These are phyloP conservation scores for Sphagnum contortum DNA, from an alignment of 225 moss, liverwort and hornwort genomes.

Conservation along the genomic window DNA sequence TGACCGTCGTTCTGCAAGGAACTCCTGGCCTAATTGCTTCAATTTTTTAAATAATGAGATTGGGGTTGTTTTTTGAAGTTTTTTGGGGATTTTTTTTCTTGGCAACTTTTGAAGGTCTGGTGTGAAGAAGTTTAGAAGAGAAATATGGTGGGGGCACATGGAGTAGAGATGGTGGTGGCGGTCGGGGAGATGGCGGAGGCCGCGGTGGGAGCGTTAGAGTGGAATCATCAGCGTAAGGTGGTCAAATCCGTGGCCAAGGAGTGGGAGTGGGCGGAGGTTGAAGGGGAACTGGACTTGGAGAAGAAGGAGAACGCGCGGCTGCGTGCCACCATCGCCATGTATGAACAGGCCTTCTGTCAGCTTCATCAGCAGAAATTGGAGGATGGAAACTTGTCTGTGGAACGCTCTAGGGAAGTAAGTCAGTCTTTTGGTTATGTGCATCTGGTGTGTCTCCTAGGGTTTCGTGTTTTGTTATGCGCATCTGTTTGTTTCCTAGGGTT, in stretches of 20 bases:
- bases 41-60: too few species aligned
- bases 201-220: slow-evolving; percentile 63
- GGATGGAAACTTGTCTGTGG: slow-evolving; percentile 28
- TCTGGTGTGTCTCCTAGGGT: too few species aligned
- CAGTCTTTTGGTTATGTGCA: too few species aligned
- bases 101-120: too few species aligned
- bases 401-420: slow-evolving; percentile 29
- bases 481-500: too few species aligned
- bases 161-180: slow-evolving; percentile 69
- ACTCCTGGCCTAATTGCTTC: too few species aligned
- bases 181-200: slow-evolving; percentile 93
- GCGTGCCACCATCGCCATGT: slow-evolving; percentile 54
- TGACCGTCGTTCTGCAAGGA: too few species aligned
- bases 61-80: too few species aligned
- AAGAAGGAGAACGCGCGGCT: slow-evolving; percentile 58
- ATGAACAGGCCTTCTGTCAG: slow-evolving; percentile 49
- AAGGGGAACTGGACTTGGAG: slow-evolving; percentile 65
- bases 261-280: slow-evolving; percentile 54
- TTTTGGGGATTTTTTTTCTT: too few species aligned
- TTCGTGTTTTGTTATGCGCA: too few species aligned
- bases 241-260: slow-evolving; percentile 40
- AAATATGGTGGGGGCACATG: slow-evolving; percentile 39
- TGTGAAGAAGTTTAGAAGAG: not conserved
- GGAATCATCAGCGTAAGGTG: slow-evolving; percentile 56
- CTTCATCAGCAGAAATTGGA: slow-evolving; percentile 38